Base-by-base conservation (phyloP, 805 yeast species). In the Candida yuanshanica region DNA sequence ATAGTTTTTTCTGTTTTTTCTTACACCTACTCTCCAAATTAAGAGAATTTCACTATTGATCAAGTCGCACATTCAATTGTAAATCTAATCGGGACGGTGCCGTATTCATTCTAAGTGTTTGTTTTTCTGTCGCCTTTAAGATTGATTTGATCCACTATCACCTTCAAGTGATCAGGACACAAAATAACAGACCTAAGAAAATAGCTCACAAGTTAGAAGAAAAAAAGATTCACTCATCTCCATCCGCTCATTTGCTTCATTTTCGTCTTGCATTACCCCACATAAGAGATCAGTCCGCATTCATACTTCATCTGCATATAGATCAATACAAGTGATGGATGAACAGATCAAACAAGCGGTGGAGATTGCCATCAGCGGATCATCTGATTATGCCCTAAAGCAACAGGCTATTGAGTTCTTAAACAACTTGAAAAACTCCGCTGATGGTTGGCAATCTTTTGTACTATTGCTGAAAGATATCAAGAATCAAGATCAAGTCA, bases 361-460 rank as follows among this genome's bases (percentile, higher is more conserved):
- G 25, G 58, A 55, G 36, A 56, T 56, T 26, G 61, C 61, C 38
- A 55, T 56, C 41, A 49, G 50, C 29, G 57, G 57, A n/a, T 48
- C 54, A 4, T 44, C 56, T 2, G 60, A 56, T 27, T 42, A 41
- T 17, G 37, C 46, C 14, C 37, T 56, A 36, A 54, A 53, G 33
- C 48, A 53, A 35, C 59, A 55, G 63, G 78, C 78, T 11, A 59
- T 72, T 35, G 61, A 63, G 34, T 73, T 65, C 48, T 58, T 72
- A 48, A 63, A 63, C 42, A 65, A 67, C 36, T 62, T 73, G 38
- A 67, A 67, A 47, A 53, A 58, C 9, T 69, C 76, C 11, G 49
- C 62, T 4, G 67, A 69, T 37, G 77, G 78, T 23, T 71, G 76
- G 73, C 70, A 61, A 43, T 56, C 71, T 8, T 67, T 74, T 43